Evolutionary conservation across 1,284 basidiomycete species (phyloP), one percentile per base, ranked within the genome.

Genomic region (Hemileia vastatrix): DNA sequence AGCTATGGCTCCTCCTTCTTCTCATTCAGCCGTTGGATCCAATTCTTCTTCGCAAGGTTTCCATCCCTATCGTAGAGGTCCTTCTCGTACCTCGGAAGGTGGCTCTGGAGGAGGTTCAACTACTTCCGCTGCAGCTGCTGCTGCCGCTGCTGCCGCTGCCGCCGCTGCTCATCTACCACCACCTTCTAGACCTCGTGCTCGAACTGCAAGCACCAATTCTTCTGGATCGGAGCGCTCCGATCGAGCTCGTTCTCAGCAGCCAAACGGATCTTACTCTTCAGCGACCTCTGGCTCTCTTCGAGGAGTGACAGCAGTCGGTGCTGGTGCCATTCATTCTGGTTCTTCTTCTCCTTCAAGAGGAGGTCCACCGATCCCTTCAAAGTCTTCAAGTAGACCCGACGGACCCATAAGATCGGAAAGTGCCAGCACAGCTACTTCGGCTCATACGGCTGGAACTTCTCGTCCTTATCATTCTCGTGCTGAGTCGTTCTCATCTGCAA

Each of bases 1-100:
- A 19, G 62, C 63, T 8, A 65, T 65, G 64, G 31, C 50, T 18
- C 62, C 61, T 32, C 43, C 63, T 0, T 40, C 67, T 3, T 50
- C 49, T 18, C 67, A 67, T n/a, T 67, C 67, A 2, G 54, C 67
- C 2, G 65, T 66, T 13, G 67, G 68, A 9, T 67, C 66, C 9
- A 61, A 64, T 50, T 66, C 66, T 3, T 64, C 64, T 4, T 54
- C 65, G 9, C 66, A 63, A 32, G 69, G 67, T 23, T 72, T 68
- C 61, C 71, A 72, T 58, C 71, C 71, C 11, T 71, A 72, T 54
- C 67, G 71, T 44, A 57, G 70, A 9, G 63, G 48, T 32, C 48
- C 67, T 23, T 67, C 66, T 32, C 66, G 67, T 27, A 57, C 67
- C 47, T 69, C 69, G 13, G 67, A 67, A 13, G 43, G 67, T n/a